Conservation (phyloP, 108 stramenopile species). For the Nitzschia putrida region DNA sequence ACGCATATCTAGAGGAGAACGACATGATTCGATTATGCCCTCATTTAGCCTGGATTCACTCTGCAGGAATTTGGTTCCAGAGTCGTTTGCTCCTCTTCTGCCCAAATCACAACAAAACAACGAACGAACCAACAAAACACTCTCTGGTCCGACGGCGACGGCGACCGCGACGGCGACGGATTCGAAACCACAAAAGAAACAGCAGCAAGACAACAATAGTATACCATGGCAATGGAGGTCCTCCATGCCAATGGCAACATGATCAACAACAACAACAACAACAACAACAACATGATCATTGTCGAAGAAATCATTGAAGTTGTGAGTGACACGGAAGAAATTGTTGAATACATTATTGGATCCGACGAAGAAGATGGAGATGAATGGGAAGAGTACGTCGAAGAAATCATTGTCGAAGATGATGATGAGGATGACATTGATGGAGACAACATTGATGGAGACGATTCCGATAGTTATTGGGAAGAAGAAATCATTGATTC, state of each 20-base stretch:
- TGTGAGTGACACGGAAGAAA: background rate
- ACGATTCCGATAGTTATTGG: background rate
- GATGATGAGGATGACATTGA: background rate
- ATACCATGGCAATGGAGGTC: background rate
- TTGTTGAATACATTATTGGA: background rate
- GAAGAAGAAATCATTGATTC: constrained; percentile 2
- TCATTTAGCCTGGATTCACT: too few relatives aligned
- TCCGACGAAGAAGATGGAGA: background rate
- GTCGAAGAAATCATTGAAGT: constrained; percentile 12
- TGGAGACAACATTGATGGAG: background rate
- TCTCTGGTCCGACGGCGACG: background rate
- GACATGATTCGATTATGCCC: too few relatives aligned
- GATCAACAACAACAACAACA: background rate
- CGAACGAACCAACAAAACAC: too few relatives aligned
- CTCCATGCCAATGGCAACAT: background rate
- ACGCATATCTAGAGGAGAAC: too few relatives aligned
- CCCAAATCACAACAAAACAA: too few relatives aligned
- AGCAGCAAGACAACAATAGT: background rate
- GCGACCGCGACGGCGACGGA: background rate
- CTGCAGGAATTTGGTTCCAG: too few relatives aligned
- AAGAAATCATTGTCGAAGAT: constrained; percentile 5
- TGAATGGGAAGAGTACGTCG: background rate
- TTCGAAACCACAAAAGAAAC: background rate
- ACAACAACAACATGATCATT: background rate
- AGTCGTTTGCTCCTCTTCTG: too few relatives aligned